Conservation (phyloP, 768 basidiomycete genomes). For the Suillus brevipes region DNA sequence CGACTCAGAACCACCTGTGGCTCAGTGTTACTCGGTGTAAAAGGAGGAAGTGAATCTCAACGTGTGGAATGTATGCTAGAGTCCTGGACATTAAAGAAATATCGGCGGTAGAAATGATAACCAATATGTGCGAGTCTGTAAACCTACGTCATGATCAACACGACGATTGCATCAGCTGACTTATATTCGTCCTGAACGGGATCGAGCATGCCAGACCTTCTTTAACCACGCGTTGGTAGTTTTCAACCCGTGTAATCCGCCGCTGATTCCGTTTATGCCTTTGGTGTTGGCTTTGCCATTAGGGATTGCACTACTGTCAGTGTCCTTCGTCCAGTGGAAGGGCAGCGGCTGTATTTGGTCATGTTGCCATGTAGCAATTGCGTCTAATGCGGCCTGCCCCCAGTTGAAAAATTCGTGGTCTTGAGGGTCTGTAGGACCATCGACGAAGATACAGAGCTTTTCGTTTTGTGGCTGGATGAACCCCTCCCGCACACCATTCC, state of each 20-base stretch:
- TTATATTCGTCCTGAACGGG: conserved; percentile 23
- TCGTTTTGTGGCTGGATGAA: conserved; percentile 71
- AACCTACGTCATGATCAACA: conserved; percentile 17
- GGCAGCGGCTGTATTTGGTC: conserved; percentile 32
- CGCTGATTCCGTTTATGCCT: conserved; percentile 20
- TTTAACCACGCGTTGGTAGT: conserved; percentile 32
- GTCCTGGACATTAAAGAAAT: background rate
- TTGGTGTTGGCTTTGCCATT: conserved; percentile 8
- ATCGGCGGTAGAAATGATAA: background rate
- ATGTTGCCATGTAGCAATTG: conserved; percentile 60
- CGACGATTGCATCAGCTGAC: conserved; percentile 1
- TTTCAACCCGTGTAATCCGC: conserved; percentile 24
- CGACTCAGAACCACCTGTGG: background rate
- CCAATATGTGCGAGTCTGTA: background rate
- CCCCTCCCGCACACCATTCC: conserved; percentile 62
- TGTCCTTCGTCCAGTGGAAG: conserved; percentile 52
- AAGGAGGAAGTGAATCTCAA: background rate
- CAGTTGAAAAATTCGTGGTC: conserved; percentile 71
- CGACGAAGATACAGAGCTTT: conserved; percentile 68
- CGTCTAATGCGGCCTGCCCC: conserved; percentile 68
- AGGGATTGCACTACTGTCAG: conserved; percentile 33
- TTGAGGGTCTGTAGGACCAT: conserved; percentile 56
- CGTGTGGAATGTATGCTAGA: background rate
- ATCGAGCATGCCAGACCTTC: conserved; percentile 34
- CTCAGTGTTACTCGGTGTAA: background rate